phyloP scores from a whole-genome alignment of 2,329 filamentous ascomycete genomes.

The Xylaria sp. region DNA sequence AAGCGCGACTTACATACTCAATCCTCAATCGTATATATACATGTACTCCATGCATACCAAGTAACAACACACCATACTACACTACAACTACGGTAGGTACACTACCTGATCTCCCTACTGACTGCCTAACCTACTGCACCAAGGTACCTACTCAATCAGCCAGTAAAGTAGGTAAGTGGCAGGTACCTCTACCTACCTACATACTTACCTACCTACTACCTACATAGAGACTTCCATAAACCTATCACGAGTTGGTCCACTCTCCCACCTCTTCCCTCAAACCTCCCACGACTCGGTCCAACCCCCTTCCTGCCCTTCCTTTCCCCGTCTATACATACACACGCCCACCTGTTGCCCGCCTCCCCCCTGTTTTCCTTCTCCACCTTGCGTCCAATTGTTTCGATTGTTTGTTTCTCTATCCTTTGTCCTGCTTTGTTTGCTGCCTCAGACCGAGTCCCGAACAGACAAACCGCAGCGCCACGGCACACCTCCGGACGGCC shows the following conservation, averaged over 20 bases:
- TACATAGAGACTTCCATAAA: background rate
- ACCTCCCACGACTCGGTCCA: slow-evolving; percentile 11
- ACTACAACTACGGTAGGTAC: too few relatives aligned
- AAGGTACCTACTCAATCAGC: too few relatives aligned
- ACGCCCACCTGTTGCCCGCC: background rate
- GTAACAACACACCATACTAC: too few relatives aligned
- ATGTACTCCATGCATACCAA: too few relatives aligned
- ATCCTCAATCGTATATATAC: too few relatives aligned
- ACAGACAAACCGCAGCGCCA: slow-evolving; percentile 28
- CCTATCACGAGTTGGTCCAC: slow-evolving; percentile 32
- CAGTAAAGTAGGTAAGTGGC: too few relatives aligned
- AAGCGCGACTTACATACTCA: too few relatives aligned
- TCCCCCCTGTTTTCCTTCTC: slow-evolving; percentile 26
- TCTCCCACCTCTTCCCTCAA: slow-evolving; percentile 28
- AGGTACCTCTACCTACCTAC: background rate
- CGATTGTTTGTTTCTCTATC: slow-evolving; percentile 39
- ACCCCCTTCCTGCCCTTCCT: slow-evolving; percentile 11
- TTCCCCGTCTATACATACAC: slow-evolving; percentile 18
- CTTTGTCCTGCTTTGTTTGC: slow-evolving; percentile 30
- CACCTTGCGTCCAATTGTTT: slow-evolving; percentile 35
- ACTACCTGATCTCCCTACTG: too few relatives aligned
- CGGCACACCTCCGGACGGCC: slow-evolving; percentile 29
- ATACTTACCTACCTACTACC: background rate
- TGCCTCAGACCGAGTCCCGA: background rate
- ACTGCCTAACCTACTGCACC: too few relatives aligned